phyloP scores from a whole-genome alignment of 1,284 basidiomycete species.

The Trametes hirsuta region DNA sequence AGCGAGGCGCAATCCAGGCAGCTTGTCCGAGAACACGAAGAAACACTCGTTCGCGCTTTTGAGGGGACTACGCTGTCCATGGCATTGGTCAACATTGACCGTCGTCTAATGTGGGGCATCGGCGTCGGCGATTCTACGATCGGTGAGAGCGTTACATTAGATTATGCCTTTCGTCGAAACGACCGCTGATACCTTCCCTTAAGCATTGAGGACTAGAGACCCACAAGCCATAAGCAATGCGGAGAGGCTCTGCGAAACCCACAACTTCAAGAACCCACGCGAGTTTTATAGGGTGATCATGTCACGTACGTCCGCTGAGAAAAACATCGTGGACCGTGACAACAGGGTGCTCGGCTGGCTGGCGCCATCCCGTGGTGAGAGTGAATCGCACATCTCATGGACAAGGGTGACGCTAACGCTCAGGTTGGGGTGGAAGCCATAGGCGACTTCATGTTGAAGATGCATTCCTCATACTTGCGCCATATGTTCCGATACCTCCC shows the following conservation, averaged over 20 bases:
- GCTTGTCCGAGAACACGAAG: not conserved
- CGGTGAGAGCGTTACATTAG: not conserved
- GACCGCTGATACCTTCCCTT: no score
- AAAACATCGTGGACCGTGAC: not conserved
- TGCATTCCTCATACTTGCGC: no score
- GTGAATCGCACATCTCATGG: no score
- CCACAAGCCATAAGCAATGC: not conserved
- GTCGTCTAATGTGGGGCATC: conserved; percentile 4
- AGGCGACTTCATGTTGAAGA: no score
- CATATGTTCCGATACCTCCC: no score
- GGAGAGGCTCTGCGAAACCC: not conserved
- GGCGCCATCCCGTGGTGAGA: not conserved
- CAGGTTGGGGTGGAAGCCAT: no score
- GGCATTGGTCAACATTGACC: not conserved
- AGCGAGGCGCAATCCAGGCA: not conserved
- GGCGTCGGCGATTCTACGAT: conserved; percentile 5
- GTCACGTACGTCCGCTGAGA: not conserved
- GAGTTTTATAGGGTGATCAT: not conserved
- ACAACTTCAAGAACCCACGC: conserved; percentile 1
- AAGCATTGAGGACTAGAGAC: not conserved
- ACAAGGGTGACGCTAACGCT: no score
- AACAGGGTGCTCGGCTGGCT: not conserved
- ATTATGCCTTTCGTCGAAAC: not conserved
- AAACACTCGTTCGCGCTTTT: not conserved
- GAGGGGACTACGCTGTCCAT: conserved; percentile 4